Evolutionary conservation across 225 moss, liverwort and hornwort species (phyloP), one percentile per base, ranked within the genome.

Genomic region (Bryoerythrophyllum caledonicum): DNA sequence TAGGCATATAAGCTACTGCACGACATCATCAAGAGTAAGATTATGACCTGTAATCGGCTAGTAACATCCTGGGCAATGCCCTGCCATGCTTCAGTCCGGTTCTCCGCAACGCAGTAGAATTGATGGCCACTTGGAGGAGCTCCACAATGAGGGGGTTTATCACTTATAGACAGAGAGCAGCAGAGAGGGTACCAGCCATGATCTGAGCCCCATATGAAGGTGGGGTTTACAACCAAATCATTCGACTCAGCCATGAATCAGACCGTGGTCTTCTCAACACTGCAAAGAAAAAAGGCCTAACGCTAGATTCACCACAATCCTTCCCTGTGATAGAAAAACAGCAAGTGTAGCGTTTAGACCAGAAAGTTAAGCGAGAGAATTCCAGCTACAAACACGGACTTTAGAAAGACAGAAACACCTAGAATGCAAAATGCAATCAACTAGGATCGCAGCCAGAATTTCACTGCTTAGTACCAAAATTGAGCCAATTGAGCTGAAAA

Each of bases 1-100:
- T 46, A 16, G 46, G 48, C 19, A 49, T 6, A 19, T 17, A 40
- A 20, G 30, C 17, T 21, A 56, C 56, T 26, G 62, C 52, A 74
- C 19, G 27, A 52, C 24, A 68, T 14, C 19, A 59, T 66, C 17
- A 66, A 59, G 48, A 40, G 26, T 32, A 20, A 35, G 51, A 32
- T 40, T 66, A 71, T 74, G 11, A 86, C 80, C 84, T 90, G 86
- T 76, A 95, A 71, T 52, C 86, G 78, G 35, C 81, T 80, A 48
- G 84, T 82, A 46, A 95, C 78, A 43, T 93, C 95, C 83, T 95
- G 95, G 14, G 90, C 87, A 53, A 95, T 63, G 32, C 95, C 95
- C 74, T 95, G 88, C 95, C 95, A 95, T 23, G 70, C 68, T 76
- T 91, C 78, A 13, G 82, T 91, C 65, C 95, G 93, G 40, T 65